Evolutionary conservation across 2,329 filamentous ascomycete genomes (phyloP), one percentile per base, ranked within the genome.

Genomic region (Domatiomyces globalis): DNA sequence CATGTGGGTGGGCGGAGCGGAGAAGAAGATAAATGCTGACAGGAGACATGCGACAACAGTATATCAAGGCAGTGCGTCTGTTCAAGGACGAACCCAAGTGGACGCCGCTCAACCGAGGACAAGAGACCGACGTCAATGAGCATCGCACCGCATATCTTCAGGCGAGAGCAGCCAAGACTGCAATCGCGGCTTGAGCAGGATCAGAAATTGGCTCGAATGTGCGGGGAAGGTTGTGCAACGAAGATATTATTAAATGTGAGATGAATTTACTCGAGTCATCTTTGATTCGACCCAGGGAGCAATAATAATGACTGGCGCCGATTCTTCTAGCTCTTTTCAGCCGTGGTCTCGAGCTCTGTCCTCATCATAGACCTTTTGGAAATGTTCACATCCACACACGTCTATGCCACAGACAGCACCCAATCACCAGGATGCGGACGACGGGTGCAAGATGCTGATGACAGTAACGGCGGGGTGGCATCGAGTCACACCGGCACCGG

Each of bases 31-130:
- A 29, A 50, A 17, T 47, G 46, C 49, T 55, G 46, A 57, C 47
- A 22, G 17, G 7, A 18, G 29, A 22, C 49, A 39, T 39, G 33
- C 33, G 33, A 39, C 33, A 39, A 46, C 60, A 95, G 89, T 95
- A 90, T 65, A 87, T 95, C 59, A 86, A 94, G 65, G 92, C 92
- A 12, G 90, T 96, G 87, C 79, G 92, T 52, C 75, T 98, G 49
- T 98, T 96, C 78, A 89, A 96, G 72, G 92, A 96, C 58, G 89
- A 96, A 70, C 92, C 92, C 33, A 95, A 96, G 71, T 98, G 92
- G 92, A 96, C 88, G 36, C 85, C 92, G 12, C 69, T 98, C 59
- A 94, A 95, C 71, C 80, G 92, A 51, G 80, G 78, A 5, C 69
- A 73, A 4, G 84, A 90, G 47, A 78, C 95, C 44, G 87, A 96